Conservation (phyloP, 2,329 filamentous ascomycete species). For the Cryphonectria naterciae region DNA sequence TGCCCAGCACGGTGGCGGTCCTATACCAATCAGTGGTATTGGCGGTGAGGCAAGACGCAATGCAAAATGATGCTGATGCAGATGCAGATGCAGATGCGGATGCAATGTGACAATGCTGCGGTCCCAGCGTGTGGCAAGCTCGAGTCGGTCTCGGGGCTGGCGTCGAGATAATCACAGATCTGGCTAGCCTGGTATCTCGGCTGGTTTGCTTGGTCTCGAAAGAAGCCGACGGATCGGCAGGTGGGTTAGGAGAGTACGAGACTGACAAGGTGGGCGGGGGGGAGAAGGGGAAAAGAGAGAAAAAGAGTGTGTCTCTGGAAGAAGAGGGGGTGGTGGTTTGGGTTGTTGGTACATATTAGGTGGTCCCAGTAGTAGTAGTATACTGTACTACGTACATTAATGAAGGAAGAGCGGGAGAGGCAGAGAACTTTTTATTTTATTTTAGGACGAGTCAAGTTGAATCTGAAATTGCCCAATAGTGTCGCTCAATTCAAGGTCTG, state of each 20-base stretch:
- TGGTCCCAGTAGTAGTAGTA: neutral
- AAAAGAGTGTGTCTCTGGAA: too few species aligned
- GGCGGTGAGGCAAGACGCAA: slow-evolving; percentile 2
- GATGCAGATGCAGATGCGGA: neutral
- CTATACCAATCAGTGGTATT: neutral
- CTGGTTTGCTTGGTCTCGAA: neutral
- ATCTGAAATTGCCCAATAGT: slow-evolving; percentile 6
- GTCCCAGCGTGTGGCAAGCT: slow-evolving; percentile 1
- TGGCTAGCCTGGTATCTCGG: neutral
- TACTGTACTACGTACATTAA: too few species aligned
- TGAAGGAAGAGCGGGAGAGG: neutral
- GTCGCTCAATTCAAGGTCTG: slow-evolving; percentile 1
- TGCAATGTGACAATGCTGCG: slow-evolving; percentile 11
- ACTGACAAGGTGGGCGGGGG: neutral
- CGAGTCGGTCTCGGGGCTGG: neutral
- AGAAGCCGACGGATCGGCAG: slow-evolving; percentile 1
- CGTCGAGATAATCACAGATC: neutral
- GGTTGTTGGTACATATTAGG: neutral
- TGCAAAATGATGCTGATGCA: neutral
- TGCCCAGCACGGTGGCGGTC: neutral
- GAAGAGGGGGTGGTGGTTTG: neutral
- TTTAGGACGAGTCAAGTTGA: slow-evolving; percentile 12
- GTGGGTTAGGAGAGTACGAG: neutral
- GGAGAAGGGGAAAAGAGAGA: neutral
- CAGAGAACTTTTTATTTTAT: neutral